Evolutionary conservation across 1,139 yeast genomes (phyloP).

Genomic region (Pichia sp.): DNA sequence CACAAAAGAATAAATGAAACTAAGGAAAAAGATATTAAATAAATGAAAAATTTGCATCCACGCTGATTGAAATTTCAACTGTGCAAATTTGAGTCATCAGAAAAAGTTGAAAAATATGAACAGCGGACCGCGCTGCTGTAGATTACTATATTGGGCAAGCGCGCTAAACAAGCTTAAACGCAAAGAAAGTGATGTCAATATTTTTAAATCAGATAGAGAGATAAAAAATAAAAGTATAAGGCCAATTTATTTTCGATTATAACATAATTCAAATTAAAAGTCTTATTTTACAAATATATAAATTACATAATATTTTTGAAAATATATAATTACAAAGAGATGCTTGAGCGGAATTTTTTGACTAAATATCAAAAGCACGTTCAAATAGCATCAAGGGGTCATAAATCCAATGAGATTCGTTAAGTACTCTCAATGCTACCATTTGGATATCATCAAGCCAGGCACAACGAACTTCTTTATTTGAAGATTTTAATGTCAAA

Average conservation of each 20-base stretch:
- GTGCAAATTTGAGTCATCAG: background rate
- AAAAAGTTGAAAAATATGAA: background rate
- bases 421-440: constrained; percentile 7
- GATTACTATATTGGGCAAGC: constrained; percentile 17
- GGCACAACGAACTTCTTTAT: constrained; percentile 5
- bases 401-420: constrained; percentile 5
- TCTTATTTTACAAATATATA: too few relatives aligned
- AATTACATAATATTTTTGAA: too few relatives aligned
- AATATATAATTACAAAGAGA: background rate
- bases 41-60: constrained; percentile 7
- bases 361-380: constrained; percentile 3
- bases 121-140: constrained; percentile 16
- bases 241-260: too few relatives aligned
- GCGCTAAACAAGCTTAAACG: constrained; percentile 11
- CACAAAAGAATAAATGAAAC: background rate
- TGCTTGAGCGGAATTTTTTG: background rate
- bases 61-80: too few relatives aligned
- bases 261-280: too few relatives aligned
- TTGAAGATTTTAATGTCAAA: background rate
- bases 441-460: constrained; percentile 13
- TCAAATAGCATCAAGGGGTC: constrained; percentile 6
- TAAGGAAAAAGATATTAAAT: background rate
- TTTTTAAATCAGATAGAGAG: too few relatives aligned
- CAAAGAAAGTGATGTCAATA: constrained; percentile 1
- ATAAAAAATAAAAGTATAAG: too few relatives aligned